A percentile compares a stretch with the other conserved stretches of the same genome.
phyloP scores from a whole-genome alignment of 2,329 filamentous ascomycete genomes.

The Colletotrichum noveboracense region DNA sequence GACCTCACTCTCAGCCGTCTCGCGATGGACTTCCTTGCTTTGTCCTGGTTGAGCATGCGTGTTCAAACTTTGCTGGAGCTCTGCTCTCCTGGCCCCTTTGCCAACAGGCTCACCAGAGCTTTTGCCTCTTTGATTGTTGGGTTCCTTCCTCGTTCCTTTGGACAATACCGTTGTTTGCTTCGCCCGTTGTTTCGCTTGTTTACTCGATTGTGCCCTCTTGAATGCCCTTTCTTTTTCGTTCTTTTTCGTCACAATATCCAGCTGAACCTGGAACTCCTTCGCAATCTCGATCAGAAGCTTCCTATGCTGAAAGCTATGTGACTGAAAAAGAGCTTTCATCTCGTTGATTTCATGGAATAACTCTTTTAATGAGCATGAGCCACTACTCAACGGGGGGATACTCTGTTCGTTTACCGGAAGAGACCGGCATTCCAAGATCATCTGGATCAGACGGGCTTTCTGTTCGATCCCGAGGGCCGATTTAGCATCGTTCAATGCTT shows the following conservation, averaged over 20 bases:
- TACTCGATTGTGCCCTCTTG: background rate
- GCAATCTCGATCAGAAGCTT: background rate
- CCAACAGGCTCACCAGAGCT: no score
- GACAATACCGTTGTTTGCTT: background rate
- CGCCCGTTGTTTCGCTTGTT: background rate
- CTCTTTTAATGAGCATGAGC: background rate
- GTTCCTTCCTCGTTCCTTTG: no score
- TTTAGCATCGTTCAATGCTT: background rate
- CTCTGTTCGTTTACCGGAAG: background rate
- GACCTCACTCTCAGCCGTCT: background rate
- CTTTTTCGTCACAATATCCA: background rate
- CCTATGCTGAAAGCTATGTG: background rate
- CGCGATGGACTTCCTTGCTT: no score
- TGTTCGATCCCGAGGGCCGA: background rate
- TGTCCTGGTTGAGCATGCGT: no score
- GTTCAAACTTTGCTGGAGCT: no score
- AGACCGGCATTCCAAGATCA: background rate
- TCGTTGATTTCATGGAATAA: background rate
- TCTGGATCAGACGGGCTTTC: background rate
- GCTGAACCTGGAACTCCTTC: background rate
- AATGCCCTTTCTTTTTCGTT: background rate
- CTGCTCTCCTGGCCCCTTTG: no score
- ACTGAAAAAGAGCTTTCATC: background rate
- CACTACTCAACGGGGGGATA: background rate
- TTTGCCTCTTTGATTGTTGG: no score